Evolutionary conservation across 2,329 filamentous ascomycete genomes (phyloP).

Genomic region (Tolypocladium nubicola): DNA sequence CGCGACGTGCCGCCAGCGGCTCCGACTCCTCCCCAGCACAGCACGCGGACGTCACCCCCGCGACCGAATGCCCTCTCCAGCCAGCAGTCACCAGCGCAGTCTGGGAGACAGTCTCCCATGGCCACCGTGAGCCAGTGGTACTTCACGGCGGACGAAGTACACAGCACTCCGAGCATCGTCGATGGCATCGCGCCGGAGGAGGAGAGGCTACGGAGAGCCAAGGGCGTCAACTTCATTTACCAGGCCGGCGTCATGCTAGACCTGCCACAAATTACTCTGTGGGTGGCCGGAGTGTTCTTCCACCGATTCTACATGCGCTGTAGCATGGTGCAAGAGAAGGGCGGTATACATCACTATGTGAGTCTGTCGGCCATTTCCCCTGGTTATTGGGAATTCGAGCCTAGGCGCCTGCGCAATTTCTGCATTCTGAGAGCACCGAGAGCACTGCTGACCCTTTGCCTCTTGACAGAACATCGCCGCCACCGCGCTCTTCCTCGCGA

Average conservation of each 20-base stretch:
- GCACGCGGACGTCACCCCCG: constrained; percentile 44
- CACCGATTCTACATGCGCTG: constrained; percentile 92
- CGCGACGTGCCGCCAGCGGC: constrained; percentile 50
- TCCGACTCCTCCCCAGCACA: constrained; percentile 48
- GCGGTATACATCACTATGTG: constrained; percentile 84
- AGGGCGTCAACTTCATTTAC: constrained; percentile 93
- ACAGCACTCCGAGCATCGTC: constrained; percentile 71
- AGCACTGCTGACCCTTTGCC: constrained; percentile 1
- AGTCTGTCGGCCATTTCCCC: constrained; percentile 19
- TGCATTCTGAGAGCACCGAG: neutral
- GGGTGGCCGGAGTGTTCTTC: constrained; percentile 88
- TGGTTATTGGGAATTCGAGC: neutral
- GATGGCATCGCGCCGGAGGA: constrained; percentile 70
- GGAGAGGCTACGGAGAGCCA: constrained; percentile 72
- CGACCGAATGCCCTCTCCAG: constrained; percentile 32
- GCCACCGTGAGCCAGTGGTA: constrained; percentile 62
- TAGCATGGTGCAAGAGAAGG: constrained; percentile 65
- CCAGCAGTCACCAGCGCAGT: constrained; percentile 31
- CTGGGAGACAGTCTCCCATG: constrained; percentile 25
- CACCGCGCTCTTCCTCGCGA: constrained; percentile 84
- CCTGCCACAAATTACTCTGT: constrained; percentile 82
- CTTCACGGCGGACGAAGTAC: constrained; percentile 74
- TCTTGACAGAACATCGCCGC: constrained; percentile 64
- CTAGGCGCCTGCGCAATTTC: neutral
- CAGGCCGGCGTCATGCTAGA: constrained; percentile 90